Conservation (phyloP, 495 filamentous ascomycete species). For the Darksidea phi region DNA sequence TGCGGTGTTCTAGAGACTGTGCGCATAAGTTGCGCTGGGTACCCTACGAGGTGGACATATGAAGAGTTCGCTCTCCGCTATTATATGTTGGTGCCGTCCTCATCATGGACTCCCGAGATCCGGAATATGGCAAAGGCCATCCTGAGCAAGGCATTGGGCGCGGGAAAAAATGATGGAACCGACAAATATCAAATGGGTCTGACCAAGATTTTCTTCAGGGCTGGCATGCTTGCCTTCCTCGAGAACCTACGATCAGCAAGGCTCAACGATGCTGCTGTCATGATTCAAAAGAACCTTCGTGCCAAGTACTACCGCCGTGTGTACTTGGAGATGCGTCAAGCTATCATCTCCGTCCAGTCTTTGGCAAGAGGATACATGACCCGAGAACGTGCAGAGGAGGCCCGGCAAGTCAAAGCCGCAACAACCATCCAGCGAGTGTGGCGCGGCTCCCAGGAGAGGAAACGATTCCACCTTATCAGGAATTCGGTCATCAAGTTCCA, state of each 20-base stretch:
- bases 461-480: slow-evolving; percentile 70
- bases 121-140: slow-evolving; percentile 90
- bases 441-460: slow-evolving; percentile 84
- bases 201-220: slow-evolving; percentile 98
- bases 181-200: slow-evolving; percentile 96
- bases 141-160: slow-evolving; percentile 81
- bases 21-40: slow-evolving; percentile 95
- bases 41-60: slow-evolving; percentile 98
- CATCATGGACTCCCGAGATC: slow-evolving; percentile 90
- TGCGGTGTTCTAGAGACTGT: slow-evolving; percentile 99
- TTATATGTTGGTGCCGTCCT: slow-evolving; percentile 95
- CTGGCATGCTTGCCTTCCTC: slow-evolving; percentile 96
- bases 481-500: slow-evolving; percentile 82
- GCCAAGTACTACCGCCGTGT: slow-evolving; percentile 92
- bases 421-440: slow-evolving; percentile 94
- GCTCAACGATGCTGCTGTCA: slow-evolving; percentile 89
- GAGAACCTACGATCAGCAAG: slow-evolving; percentile 88
- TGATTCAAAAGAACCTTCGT: slow-evolving; percentile 98
- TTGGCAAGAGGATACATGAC: slow-evolving; percentile 70
- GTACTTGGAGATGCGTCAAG: slow-evolving; percentile 80
- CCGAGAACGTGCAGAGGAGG: slow-evolving; percentile 72
- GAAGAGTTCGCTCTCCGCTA: slow-evolving; percentile 97
- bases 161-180: slow-evolving; percentile 69
- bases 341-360: slow-evolving; percentile 79
- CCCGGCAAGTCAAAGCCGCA: slow-evolving; percentile 79